Evolutionary conservation across 495 filamentous ascomycete genomes (phyloP), one percentile per base, ranked within the genome.

Genomic region (Hypoxylon lienhwacheense): DNA sequence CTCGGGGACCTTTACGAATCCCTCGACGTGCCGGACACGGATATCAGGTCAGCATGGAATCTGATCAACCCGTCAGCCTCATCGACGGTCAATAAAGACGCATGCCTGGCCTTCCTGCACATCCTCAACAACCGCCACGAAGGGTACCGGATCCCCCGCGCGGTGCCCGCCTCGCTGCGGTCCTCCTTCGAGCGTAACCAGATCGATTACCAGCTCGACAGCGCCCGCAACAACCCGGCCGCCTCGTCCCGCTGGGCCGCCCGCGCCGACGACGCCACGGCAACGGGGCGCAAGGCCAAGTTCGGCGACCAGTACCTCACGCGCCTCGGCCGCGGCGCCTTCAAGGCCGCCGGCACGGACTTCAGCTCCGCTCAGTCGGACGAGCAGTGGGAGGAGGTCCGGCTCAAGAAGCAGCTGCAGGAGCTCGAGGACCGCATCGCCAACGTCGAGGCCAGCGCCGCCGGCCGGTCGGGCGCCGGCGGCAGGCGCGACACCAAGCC

Each of bases 221-320:
- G 86, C 61, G 78, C 82, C 14, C 70, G 75, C 33, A 80, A 80
- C 44, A 70, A 68, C 5, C 59, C 82, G 15, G 75, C 75, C 1
- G 70, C 78, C 24, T 73, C 82, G 17, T 73, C 82, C 46, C 79
- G 80, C 61, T 92, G 86, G 84, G 86, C 83, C 7, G 75, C 81
- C 11, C 79, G 81, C 46, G 77, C 77, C 33, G 86, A 90, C 61
- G 86, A 89, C 21, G 79, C 83, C 55, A 96, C 90, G 2, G 65
- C 72, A 3, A 89, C 86, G n/a, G 89, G 89, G 29, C 82, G 86
- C 60, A 98, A 97, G 71, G 85, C 90, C 57, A 95, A 92, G 69
- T 98, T 98, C 69, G 93, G 93, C 43, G 92, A 97, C 70, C 89
- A 93, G 32, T 98, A 98, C 73, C 84, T 98, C 35, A 88, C 85